A percentile compares a stretch with the other conserved stretches of the same genome.
Evolutionary conservation across 1,139 yeast genomes (phyloP).

Genomic region (Geotrichum cucujoidarum): DNA sequence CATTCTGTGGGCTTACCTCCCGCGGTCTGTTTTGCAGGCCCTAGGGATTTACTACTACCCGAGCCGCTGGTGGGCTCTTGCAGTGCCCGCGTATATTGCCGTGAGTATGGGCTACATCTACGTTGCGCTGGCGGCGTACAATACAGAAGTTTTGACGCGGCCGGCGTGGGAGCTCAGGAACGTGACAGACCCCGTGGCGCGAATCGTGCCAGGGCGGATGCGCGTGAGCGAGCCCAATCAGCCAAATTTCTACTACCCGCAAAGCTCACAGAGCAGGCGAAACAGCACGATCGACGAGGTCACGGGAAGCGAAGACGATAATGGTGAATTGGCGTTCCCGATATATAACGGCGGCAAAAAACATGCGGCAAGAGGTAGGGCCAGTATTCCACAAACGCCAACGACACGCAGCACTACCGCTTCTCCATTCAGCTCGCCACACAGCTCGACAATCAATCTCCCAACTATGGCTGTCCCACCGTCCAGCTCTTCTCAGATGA

Average conservation of each 20-base stretch:
- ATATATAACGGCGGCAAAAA: neutral
- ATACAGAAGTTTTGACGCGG: conserved; percentile 65
- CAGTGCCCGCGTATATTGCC: conserved; percentile 64
- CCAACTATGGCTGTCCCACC: neutral
- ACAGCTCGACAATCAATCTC: conserved; percentile 1
- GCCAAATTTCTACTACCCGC: no score
- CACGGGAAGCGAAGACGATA: neutral
- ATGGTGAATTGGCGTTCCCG: neutral
- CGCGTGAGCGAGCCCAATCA: no score
- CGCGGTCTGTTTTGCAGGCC: conserved; percentile 47
- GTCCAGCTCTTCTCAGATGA: neutral
- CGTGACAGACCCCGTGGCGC: conserved; percentile 64
- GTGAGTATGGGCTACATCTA: conserved; percentile 69
- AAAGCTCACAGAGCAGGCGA: neutral
- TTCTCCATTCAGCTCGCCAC: neutral
- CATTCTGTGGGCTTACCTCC: conserved; percentile 66
- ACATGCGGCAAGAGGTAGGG: neutral
- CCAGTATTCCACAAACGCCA: neutral
- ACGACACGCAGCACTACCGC: neutral
- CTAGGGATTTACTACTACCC: conserved; percentile 71
- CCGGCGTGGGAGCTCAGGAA: conserved; percentile 55
- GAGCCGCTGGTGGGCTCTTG: conserved; percentile 81
- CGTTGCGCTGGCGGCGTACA: conserved; percentile 63
- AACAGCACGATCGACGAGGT: conserved; percentile 2
- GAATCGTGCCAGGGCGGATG: conserved; percentile 38